phyloP scores from a whole-genome alignment of 2,329 filamentous ascomycete species.

The Lachnellula willkommii region DNA sequence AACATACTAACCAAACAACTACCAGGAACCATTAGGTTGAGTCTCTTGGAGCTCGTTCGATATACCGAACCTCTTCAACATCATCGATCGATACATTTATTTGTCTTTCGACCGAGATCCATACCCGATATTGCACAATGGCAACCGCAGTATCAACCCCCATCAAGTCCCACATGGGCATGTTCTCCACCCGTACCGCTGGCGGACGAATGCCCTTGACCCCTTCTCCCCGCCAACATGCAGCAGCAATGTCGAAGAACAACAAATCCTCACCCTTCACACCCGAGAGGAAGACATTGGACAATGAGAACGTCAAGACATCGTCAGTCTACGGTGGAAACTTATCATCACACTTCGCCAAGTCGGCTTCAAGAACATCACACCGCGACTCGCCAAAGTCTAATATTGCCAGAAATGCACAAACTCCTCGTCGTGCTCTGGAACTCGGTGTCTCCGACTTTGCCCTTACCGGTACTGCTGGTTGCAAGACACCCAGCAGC shows the following conservation, averaged over 20 bases:
- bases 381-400: constrained; percentile 92
- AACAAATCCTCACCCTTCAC: constrained; percentile 72
- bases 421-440: constrained; percentile 74
- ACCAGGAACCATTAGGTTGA: constrained; percentile 55
- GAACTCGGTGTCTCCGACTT: constrained; percentile 93
- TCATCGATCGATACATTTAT: constrained; percentile 43
- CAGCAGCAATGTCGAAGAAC: constrained; percentile 46
- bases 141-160: constrained; percentile 84
- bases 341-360: constrained; percentile 72
- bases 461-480: constrained; percentile 73
- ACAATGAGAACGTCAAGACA: constrained; percentile 45
- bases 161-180: constrained; percentile 86
- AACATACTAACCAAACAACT: constrained; percentile 42
- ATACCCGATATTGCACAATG: constrained; percentile 56
- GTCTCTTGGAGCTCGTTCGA: constrained; percentile 54
- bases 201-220: constrained; percentile 93
- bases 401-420: constrained; percentile 73
- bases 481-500: constrained; percentile 57
- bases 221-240: constrained; percentile 71
- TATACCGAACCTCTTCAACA: constrained; percentile 29
- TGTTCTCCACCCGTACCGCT: constrained; percentile 88
- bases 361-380: constrained; percentile 57
- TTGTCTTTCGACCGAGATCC: constrained; percentile 43
- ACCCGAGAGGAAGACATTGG: constrained; percentile 55
- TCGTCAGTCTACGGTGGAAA: constrained; percentile 75